Evolutionary conservation across 176 grass and related monocot genomes (phyloP).

Genomic region (Puccinellia tenuiflora): DNA sequence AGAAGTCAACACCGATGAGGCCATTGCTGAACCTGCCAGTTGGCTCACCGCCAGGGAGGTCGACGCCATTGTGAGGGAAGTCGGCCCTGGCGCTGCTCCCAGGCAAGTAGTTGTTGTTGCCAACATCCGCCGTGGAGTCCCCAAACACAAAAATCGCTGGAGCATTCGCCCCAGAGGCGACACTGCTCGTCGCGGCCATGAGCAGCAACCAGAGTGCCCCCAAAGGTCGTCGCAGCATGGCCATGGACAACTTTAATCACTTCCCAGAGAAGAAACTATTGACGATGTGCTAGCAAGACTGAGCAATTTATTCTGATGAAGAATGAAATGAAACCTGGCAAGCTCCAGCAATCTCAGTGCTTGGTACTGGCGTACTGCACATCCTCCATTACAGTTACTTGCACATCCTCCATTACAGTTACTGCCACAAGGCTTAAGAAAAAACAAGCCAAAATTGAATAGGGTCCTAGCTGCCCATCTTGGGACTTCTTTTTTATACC

Average conservation of each 20-base stretch:
- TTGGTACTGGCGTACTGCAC: background rate
- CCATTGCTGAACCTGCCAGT: slow-evolving; percentile 86
- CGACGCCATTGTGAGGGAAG: slow-evolving; percentile 71
- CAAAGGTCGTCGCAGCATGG: background rate
- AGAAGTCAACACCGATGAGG: slow-evolving; percentile 48
- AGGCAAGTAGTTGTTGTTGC: slow-evolving; percentile 54
- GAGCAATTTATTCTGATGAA: background rate
- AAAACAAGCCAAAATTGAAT: background rate
- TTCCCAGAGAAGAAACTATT: background rate
- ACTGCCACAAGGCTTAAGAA: background rate
- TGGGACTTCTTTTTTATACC: background rate
- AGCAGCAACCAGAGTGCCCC: background rate
- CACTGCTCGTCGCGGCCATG: no score
- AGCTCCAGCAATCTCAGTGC: background rate
- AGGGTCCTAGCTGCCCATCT: background rate
- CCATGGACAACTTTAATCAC: background rate
- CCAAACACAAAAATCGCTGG: slow-evolving; percentile 70
- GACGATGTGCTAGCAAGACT: background rate
- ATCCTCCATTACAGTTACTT: slow-evolving; percentile 3
- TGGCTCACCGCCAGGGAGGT: slow-evolving; percentile 48
- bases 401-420: background rate
- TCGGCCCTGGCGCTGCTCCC: slow-evolving; percentile 37
- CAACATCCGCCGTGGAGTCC: slow-evolving; percentile 66
- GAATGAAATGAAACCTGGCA: background rate
- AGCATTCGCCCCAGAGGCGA: background rate